phyloP scores from a whole-genome alignment of 2,329 filamentous ascomycete genomes.

The Diplocarpon mali region DNA sequence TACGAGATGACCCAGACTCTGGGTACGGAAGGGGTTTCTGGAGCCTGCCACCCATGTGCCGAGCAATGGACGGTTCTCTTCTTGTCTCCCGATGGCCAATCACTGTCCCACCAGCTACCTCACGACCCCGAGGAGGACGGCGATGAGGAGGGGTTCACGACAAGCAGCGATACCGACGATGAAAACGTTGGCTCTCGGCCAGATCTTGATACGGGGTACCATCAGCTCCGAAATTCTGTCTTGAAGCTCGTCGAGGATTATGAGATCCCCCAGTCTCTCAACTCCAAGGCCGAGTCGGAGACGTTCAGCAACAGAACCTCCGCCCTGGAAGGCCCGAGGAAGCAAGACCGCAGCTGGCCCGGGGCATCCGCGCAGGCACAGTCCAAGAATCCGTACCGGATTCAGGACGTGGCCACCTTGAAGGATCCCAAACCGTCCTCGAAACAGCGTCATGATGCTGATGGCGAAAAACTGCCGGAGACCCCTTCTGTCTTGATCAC shows the following conservation, averaged over 20 bases:
- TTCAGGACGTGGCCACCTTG: constrained; percentile 13
- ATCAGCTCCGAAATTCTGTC: constrained; percentile 70
- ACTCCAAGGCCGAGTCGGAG: constrained; percentile 46
- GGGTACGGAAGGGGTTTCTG: constrained; percentile 52
- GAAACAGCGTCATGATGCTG: constrained; percentile 18
- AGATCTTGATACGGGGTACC: constrained; percentile 68
- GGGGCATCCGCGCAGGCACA: constrained; percentile 35
- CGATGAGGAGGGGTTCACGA: constrained; percentile 55
- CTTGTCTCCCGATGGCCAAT: constrained; percentile 60
- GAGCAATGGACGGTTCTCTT: constrained; percentile 79
- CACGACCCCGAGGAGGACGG: constrained; percentile 57
- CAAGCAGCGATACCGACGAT: constrained; percentile 49
- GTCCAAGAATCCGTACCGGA: constrained; percentile 48
- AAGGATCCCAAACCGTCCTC: constrained; percentile 11
- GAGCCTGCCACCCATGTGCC: constrained; percentile 65
- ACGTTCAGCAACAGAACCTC: constrained; percentile 62
- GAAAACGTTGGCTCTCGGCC: constrained; percentile 42
- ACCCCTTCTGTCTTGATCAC: constrained; percentile 45
- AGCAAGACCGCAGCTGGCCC: constrained; percentile 48
- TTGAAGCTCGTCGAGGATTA: constrained; percentile 73
- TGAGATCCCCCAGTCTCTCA: constrained; percentile 60
- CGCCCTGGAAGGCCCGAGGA: constrained; percentile 36
- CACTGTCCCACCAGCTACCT: constrained; percentile 59
- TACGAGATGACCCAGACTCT: constrained; percentile 60
- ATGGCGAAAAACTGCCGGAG: constrained; percentile 30